Conservation (phyloP, 176 grass and related monocot genomes). For the Eleusine indica region DNA sequence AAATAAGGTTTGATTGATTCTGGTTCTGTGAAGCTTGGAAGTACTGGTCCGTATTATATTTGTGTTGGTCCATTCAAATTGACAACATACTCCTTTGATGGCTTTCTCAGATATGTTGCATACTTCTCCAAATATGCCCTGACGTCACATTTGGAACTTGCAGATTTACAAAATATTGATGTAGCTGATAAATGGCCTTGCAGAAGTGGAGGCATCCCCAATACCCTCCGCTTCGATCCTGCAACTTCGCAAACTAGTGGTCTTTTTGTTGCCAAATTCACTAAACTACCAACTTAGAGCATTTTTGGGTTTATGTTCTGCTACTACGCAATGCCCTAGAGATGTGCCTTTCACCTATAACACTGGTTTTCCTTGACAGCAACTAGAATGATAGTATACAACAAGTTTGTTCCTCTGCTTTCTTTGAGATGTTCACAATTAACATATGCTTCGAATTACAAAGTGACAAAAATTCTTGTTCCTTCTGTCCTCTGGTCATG, state of each 20-base stretch:
- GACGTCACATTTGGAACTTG: slow-evolving; percentile 4
- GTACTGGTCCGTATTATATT: neutral
- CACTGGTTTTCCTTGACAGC: slow-evolving; percentile 11
- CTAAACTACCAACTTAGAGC: slow-evolving; percentile 53
- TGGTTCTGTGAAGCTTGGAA: neutral
- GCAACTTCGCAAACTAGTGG: slow-evolving; percentile 71
- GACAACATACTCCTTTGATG: neutral
- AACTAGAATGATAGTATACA: slow-evolving; percentile 22
- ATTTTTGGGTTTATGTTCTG: slow-evolving; percentile 23
- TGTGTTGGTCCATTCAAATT: slow-evolving; percentile 17
- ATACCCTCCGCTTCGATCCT: slow-evolving; percentile 76
- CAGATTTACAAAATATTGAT: slow-evolving; percentile 71
- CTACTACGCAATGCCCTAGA: neutral
- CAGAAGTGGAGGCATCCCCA: slow-evolving; percentile 61
- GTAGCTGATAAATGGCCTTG: slow-evolving; percentile 67
- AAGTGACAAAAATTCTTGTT: slow-evolving; percentile 3
- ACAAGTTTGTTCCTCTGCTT: slow-evolving; percentile 18
- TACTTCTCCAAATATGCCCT: neutral
- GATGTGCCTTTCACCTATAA: slow-evolving; percentile 18
- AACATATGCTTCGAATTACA: neutral
- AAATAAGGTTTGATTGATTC: neutral
- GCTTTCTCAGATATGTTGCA: slow-evolving; percentile 3
- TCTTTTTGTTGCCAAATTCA: slow-evolving; percentile 85
- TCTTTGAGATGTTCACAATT: neutral
- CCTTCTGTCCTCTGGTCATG: neutral